Conservation (phyloP, 768 basidiomycete genomes). For the Leucosporidium yakuticum region DNA sequence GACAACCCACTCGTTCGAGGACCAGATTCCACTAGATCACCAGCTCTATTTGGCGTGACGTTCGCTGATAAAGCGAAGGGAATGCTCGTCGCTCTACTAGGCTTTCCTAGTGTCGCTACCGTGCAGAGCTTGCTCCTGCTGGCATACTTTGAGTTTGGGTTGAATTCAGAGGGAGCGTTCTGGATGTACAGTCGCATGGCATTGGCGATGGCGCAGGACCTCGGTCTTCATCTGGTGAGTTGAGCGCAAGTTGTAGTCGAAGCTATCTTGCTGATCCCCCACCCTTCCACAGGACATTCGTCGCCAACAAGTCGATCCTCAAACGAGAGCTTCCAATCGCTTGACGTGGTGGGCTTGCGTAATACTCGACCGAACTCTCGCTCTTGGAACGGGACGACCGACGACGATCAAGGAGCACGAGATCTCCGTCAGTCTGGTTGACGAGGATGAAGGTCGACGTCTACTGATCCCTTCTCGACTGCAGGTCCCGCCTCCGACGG, state of each 20-base stretch:
- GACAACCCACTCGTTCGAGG: slow-evolving; percentile 30
- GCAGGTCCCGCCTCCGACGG: slow-evolving; percentile 12
- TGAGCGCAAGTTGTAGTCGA: too few relatives aligned
- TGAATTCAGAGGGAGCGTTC: slow-evolving; percentile 37
- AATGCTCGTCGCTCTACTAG: slow-evolving; percentile 36
- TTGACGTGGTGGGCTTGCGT: slow-evolving; percentile 38
- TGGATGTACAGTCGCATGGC: slow-evolving; percentile 37
- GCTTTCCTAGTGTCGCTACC: slow-evolving; percentile 33
- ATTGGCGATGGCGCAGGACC: slow-evolving; percentile 37
- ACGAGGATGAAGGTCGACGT: neutral
- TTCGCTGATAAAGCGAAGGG: slow-evolving; percentile 36
- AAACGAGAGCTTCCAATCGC: slow-evolving; percentile 26
- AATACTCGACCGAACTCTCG: slow-evolving; percentile 33
- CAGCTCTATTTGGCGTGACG: slow-evolving; percentile 27
- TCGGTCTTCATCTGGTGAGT: slow-evolving; percentile 37
- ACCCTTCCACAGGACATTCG: slow-evolving; percentile 19
- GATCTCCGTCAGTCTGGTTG: slow-evolving; percentile 29
- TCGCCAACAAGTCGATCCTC: slow-evolving; percentile 19
- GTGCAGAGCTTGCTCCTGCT: slow-evolving; percentile 32
- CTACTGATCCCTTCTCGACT: too few relatives aligned
- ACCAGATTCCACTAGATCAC: slow-evolving; percentile 15
- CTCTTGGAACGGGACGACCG: slow-evolving; percentile 34
- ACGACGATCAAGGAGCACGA: slow-evolving; percentile 35
- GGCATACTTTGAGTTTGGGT: slow-evolving; percentile 25
- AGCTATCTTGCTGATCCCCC: neutral